Evolutionary conservation across 2,329 filamentous ascomycete species (phyloP), one percentile per base, ranked within the genome.

Genomic region (Ophiosphaerella narmari): DNA sequence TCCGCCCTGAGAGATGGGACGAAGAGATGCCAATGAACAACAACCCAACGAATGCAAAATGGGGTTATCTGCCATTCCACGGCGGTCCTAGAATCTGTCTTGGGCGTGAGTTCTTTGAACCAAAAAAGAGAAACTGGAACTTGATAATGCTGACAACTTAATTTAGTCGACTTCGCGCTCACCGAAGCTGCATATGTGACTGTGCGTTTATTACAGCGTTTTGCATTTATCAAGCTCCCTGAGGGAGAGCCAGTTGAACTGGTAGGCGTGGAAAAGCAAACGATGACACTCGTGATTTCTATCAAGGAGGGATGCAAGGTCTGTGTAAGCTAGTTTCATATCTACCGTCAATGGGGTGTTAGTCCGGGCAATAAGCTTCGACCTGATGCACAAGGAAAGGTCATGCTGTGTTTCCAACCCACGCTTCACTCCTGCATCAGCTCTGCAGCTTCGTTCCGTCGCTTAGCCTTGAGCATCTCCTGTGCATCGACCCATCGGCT

Each of bases 231-330:
- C 26, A 51, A 43, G 16, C 46, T 62, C 29, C 59, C 57, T 7
- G 46, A 49, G 35, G 50, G 41, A 3, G 57, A 65, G 41, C n/a
- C 3, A 9, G 38, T 55, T 7, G 54, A 56, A 31, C 29, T 56
- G 29, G 46, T 52, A 12, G 56, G 60, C 2, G 56, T 58, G 8
- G 60, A 65, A 21, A 60, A 65, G 46, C 60, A 66, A 36, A 39
- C 33, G 2, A 54, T 51, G 49, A 62, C 58, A 26, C 34, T 66
- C 21, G 61, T 64, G 6, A 34, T 64, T 11, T 58, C 61, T 2
- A 63, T 63, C 23, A 60, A 62, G 41, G 51, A 62, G 3, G 61
- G 63, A 8, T 64, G 61, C 38, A 63, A 56, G 16, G 59, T 66
- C 38, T 35, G 53, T 6, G 46, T 59, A 5, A 14, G 45, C 29